These are phyloP conservation scores for Ziziphus jujuba DNA, from an alignment of 306 rosid genomes.

Conservation along the genomic window DNA sequence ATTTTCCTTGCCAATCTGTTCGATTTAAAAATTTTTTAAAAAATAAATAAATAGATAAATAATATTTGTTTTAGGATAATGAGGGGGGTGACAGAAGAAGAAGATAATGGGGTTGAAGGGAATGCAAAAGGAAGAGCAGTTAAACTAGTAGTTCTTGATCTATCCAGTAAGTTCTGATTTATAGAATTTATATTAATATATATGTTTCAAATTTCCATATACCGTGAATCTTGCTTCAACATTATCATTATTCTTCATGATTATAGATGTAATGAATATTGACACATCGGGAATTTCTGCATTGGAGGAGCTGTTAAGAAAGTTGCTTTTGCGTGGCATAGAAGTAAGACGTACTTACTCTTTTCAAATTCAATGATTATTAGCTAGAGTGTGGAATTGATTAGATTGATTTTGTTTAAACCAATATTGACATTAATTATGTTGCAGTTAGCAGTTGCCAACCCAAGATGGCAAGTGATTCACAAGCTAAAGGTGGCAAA, in stretches of 20 bases:
- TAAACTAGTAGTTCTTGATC: conserved; percentile 60
- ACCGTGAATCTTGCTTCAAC: not conserved
- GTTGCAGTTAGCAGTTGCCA: conserved; percentile 71
- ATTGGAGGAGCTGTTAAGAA: conserved; percentile 71
- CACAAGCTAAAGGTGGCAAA: conserved; percentile 73
- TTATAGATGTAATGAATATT: conserved; percentile 59
- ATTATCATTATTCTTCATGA: not conserved
- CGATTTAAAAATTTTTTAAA: no score
- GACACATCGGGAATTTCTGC: conserved; percentile 83
- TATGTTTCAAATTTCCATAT: no score
- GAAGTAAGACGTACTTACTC: conserved; percentile 38
- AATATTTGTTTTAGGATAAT: conserved; percentile 46
- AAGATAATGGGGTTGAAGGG: conserved; percentile 31
- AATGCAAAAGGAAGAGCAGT: conserved; percentile 38
- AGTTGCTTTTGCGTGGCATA: conserved; percentile 46
- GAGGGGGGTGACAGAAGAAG: conserved; percentile 50
- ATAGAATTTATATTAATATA: no score
- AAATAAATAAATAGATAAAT: no score
- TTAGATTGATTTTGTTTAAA: not conserved
- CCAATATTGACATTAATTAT: not conserved
- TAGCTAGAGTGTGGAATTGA: no score
- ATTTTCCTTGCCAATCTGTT: no score
- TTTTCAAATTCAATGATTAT: no score
- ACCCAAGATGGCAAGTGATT: conserved; percentile 78
- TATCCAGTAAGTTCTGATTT: conserved; percentile 63